Evolutionary conservation across 2,329 filamentous ascomycete genomes (phyloP).

Genomic region (Teratosphaeria zuluensis): DNA sequence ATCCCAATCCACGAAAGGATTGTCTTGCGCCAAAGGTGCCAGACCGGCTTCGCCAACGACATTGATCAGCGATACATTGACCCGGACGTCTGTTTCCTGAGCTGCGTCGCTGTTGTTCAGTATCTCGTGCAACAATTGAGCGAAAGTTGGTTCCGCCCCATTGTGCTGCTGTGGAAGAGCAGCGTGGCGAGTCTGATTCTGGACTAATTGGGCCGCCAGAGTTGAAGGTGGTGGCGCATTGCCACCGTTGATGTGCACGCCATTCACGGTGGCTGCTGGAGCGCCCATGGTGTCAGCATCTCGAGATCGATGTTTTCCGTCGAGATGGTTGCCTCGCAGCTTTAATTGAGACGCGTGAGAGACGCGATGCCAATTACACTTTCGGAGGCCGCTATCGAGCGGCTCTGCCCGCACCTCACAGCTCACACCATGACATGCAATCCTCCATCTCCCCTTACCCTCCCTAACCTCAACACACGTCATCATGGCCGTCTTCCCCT

Average conservation of each 20-base stretch:
- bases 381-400: neutral
- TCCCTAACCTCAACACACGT: neutral
- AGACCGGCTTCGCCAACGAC: slow-evolving; percentile 73
- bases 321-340: neutral
- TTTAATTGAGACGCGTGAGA: neutral
- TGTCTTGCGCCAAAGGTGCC: slow-evolving; percentile 56
- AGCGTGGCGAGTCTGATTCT: slow-evolving; percentile 46
- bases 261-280: neutral
- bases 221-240: slow-evolving; percentile 57
- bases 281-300: neutral
- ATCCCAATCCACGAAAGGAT: slow-evolving; percentile 54
- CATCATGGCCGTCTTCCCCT: slow-evolving; percentile 25
- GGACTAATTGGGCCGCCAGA: slow-evolving; percentile 76
- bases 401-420: neutral
- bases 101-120: slow-evolving; percentile 36
- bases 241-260: slow-evolving; percentile 22
- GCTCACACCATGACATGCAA: neutral
- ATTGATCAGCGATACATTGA: slow-evolving; percentile 79
- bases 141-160: slow-evolving; percentile 51
- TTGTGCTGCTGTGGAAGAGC: slow-evolving; percentile 46
- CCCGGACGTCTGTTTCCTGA: slow-evolving; percentile 56
- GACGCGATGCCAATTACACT: neutral
- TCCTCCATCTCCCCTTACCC: too few species aligned
- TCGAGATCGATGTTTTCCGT: slow-evolving; percentile 11
- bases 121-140: slow-evolving; percentile 60